Evolutionary conservation across 2,329 filamentous ascomycete genomes (phyloP), one percentile per base, ranked within the genome.

Genomic region (Cercospora sp.): DNA sequence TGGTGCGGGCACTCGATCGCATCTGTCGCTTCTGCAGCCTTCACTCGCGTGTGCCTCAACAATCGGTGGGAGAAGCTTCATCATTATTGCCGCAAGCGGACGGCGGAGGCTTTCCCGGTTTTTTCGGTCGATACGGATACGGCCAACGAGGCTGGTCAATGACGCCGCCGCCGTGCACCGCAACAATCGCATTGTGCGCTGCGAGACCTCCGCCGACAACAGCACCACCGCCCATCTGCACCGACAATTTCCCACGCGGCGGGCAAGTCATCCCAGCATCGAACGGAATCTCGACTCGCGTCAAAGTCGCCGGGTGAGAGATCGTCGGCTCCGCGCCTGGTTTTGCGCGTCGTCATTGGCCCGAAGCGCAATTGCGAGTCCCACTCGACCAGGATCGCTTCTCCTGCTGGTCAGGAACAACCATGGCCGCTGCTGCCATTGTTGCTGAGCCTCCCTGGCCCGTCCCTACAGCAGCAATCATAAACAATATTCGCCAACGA

Each of bases 251-350:
- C n/a, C 26, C 26, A 57, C 26, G 53, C 53, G 26, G 53, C 28
- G 53, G 20, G 53, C 53, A n/a, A 20, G 16, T 18, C 12, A 64
- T 57, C 61, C 61, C 51, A 58, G 61, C 61, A 64, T 64, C 61
- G 61, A 64, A 64, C 61, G 28, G 30, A 33, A 58, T 64, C 61
- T 64, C 61, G 61, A 64, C 61, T 64, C 61, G 61, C 61, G 48
- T 9, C 48, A 31, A 57, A 36, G 26, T 39, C 26, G 48, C 30
- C 51, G 28, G 28, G n/a, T 26, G 45, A 31, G 30, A 39, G 61
- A 57, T 64, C 61, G 61, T 36, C 30, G 48, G 28, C 42, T 42
- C n/a, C 48, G 61, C 61, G 61, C 36, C 61, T 26, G 48, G n/a
- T 12, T 48, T 26, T 10, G 42, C 60, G 42, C 28, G 18, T 45